Evolutionary conservation across 345 rosid genomes (phyloP).

Genomic region (Streptanthus diversifolius): DNA sequence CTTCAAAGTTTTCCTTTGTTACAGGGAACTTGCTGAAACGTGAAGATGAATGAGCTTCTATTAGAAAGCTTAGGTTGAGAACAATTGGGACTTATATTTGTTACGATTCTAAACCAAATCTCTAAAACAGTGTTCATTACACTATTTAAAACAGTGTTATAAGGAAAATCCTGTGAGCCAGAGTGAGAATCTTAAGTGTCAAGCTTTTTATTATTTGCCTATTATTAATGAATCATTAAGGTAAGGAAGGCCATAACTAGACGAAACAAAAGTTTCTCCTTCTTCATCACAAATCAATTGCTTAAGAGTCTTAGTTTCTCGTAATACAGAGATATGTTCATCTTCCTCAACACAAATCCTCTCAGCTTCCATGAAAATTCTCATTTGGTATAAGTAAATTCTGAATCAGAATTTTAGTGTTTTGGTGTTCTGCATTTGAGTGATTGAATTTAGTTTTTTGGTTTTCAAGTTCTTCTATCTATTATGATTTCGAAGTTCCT

Average conservation of each 20-base stretch:
- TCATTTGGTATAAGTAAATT: too few relatives aligned
- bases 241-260: neutral
- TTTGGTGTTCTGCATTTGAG: too few relatives aligned
- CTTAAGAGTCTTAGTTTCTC: too few relatives aligned
- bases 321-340: too few relatives aligned
- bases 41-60: slow-evolving; percentile 31
- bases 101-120: neutral
- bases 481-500: too few relatives aligned
- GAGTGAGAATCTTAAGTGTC: neutral
- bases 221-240: neutral
- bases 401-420: too few relatives aligned
- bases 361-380: too few relatives aligned
- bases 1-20: slow-evolving; percentile 14
- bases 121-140: neutral
- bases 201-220: neutral
- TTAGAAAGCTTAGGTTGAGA: slow-evolving; percentile 3
- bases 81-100: neutral
- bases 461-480: too few relatives aligned
- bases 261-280: neutral
- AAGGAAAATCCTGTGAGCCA: neutral
- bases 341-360: too few relatives aligned
- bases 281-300: too few relatives aligned
- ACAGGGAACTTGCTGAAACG: neutral
- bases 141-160: too few relatives aligned
- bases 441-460: too few relatives aligned